Base-by-base conservation (phyloP, 129 eudicot genomes). In the Chrysanthemum lavandulifolium region DNA sequence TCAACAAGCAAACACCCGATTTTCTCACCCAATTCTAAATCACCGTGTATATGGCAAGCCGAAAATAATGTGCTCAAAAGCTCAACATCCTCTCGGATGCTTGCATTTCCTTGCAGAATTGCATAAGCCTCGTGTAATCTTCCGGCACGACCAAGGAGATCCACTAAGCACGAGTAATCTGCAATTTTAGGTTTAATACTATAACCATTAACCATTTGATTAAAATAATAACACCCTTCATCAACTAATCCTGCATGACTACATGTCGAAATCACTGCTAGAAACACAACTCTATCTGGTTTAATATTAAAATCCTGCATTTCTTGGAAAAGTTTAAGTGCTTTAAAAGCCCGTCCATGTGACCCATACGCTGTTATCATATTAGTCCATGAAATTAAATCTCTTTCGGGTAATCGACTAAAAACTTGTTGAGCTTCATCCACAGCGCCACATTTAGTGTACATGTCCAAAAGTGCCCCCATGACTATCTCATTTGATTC, bases 261-360 rank as follows among this genome's bases (percentile, higher is more conserved):
- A 52, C 56, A 52, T 11, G 56, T n/a, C 56, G 56, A 52, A 11
- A 52, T 52, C 56, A 52, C 56, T 13, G 16, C 56, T 52, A 52
- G 16, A 52, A 52, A 52, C 56, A 52, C 14, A 52, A 52, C 56
- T 52, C 56, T 52, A 52, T 52, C 56, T 52, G 56, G 56, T 52
- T 52, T 52, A 11, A 52, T 12, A n/a, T 52, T 52, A 3, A 52
- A 52, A 11, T 52, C 5, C 56, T 52, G 56, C 56, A 52, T 52
- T 52, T 52, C 56, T 52, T 52, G 13, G 56, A 52, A 52, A 52
- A 52, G 56, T 52, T 13, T 10, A 11, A 52, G 56, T 11, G 56
- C 56, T 52, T 52, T 52, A 52, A 53, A 13, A 4, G 58, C 16
- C 15, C 15, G 56, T n/a, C 56, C 56, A 10, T 52, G 13, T 52